These are phyloP conservation scores for Boletellus sp. DNA, from an alignment of 1,284 basidiomycete genomes.

Conservation along the genomic window DNA sequence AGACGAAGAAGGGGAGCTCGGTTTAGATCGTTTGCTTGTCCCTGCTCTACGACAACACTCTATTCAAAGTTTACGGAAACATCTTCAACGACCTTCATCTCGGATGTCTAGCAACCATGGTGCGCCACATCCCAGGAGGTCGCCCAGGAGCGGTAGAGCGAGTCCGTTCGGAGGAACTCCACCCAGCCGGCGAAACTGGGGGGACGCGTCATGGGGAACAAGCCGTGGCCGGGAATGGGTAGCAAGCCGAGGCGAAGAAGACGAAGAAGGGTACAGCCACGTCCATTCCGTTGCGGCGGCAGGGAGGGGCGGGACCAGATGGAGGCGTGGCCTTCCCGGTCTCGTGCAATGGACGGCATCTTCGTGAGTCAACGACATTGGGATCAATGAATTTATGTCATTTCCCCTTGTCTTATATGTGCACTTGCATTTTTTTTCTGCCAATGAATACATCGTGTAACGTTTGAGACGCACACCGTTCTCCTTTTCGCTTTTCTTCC, in stretches of 20 bases:
- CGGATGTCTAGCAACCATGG: conserved; percentile 6
- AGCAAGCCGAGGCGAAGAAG: conserved; percentile 21
- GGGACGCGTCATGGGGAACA: conserved; percentile 24
- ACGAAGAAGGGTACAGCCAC: conserved; percentile 20
- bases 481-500: neutral
- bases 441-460: conserved; percentile 11
- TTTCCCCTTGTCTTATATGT: conserved; percentile 2
- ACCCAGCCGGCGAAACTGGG: conserved; percentile 14
- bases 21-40: conserved; percentile 64
- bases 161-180: conserved; percentile 18
- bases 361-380: conserved; percentile 13
- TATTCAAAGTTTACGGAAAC: conserved; percentile 60
- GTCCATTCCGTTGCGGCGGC: conserved; percentile 11
- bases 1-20: conserved; percentile 61
- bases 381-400: neutral
- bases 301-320: conserved; percentile 18
- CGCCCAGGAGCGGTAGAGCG: conserved; percentile 18
- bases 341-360: conserved; percentile 28
- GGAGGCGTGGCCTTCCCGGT: conserved; percentile 26
- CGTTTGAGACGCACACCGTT: conserved; percentile 12
- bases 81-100: conserved; percentile 39
- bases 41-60: conserved; percentile 69
- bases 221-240: conserved; percentile 21
- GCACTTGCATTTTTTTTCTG: conserved; percentile 3
- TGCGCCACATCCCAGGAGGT: conserved; percentile 3